Conservation (phyloP, 768 basidiomycete genomes). For the Mycena epipterygia region DNA sequence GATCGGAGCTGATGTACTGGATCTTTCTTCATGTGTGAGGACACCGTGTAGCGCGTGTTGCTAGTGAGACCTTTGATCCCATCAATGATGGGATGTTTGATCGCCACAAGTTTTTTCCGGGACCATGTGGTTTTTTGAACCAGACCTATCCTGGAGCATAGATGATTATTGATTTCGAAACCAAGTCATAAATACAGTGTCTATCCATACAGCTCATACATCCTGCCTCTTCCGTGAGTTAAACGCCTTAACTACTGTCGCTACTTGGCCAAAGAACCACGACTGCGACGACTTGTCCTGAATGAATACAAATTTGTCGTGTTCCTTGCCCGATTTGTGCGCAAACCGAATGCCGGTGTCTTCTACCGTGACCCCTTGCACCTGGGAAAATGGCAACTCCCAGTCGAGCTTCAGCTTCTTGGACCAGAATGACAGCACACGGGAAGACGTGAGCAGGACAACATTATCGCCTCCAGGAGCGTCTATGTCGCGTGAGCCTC, state of each 20-base stretch:
- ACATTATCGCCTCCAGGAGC: constrained; percentile 85
- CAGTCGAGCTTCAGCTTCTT: constrained; percentile 88
- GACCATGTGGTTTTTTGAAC: too few relatives aligned
- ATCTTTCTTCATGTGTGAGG: too few relatives aligned
- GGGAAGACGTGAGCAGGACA: constrained; percentile 81
- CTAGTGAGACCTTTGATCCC: too few relatives aligned
- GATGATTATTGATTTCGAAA: too few relatives aligned
- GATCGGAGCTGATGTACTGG: too few relatives aligned
- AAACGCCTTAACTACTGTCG: constrained; percentile 81
- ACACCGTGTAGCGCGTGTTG: too few relatives aligned
- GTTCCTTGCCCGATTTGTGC: constrained; percentile 81
- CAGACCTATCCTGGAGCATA: too few relatives aligned
- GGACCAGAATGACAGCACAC: constrained; percentile 88
- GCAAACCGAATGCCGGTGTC: constrained; percentile 92
- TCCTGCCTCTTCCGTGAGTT: constrained; percentile 85
- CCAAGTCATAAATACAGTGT: neutral
- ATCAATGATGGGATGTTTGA: too few relatives aligned
- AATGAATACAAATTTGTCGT: constrained; percentile 83
- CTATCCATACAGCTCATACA: constrained; percentile 13
- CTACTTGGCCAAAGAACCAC: constrained; percentile 87
- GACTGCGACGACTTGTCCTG: constrained; percentile 80
- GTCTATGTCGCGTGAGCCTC: constrained; percentile 56
- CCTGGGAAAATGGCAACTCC: constrained; percentile 90
- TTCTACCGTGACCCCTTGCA: constrained; percentile 91
- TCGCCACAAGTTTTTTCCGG: too few relatives aligned